phyloP scores from a whole-genome alignment of 768 basidiomycete genomes.

The Tricholoma matsutake region DNA sequence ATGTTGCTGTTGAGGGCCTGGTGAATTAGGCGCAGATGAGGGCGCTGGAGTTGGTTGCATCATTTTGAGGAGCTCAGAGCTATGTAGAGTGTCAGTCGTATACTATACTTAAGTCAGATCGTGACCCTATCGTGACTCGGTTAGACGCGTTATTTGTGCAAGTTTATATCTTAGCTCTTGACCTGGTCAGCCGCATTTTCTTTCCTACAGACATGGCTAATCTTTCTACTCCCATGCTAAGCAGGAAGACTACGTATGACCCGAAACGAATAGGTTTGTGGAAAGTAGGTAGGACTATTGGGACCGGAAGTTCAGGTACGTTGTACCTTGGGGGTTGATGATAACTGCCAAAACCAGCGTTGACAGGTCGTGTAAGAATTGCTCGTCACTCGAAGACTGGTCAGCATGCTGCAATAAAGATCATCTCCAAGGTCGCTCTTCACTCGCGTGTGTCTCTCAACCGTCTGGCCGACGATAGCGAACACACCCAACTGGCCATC shows the following conservation, averaged over 20 bases:
- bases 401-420: constrained; percentile 92
- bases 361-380: constrained; percentile 81
- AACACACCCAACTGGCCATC: constrained; percentile 74
- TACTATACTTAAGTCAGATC: no score
- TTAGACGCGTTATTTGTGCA: constrained; percentile 34
- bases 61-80: constrained; percentile 17
- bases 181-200: constrained; percentile 17
- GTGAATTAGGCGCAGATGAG: constrained; percentile 53
- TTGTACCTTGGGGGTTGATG: not conserved
- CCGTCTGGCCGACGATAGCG: constrained; percentile 68
- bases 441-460: constrained; percentile 66
- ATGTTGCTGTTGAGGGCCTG: constrained; percentile 16
- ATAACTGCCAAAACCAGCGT: not conserved
- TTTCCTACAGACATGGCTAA: constrained; percentile 24
- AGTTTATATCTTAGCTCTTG: constrained; percentile 19
- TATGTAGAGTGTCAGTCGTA: not conserved
- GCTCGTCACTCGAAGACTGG: constrained; percentile 86
- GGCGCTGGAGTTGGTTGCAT: constrained; percentile 73
- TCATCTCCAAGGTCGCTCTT: constrained; percentile 76
- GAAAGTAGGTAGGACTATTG: constrained; percentile 84
- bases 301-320: constrained; percentile 75
- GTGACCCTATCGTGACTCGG: constrained; percentile 14
- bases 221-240: constrained; percentile 20
- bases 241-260: constrained; percentile 32
- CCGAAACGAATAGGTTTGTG: constrained; percentile 75